Conservation (phyloP, 805 yeast genomes). For the Candida dajiaensis region DNA sequence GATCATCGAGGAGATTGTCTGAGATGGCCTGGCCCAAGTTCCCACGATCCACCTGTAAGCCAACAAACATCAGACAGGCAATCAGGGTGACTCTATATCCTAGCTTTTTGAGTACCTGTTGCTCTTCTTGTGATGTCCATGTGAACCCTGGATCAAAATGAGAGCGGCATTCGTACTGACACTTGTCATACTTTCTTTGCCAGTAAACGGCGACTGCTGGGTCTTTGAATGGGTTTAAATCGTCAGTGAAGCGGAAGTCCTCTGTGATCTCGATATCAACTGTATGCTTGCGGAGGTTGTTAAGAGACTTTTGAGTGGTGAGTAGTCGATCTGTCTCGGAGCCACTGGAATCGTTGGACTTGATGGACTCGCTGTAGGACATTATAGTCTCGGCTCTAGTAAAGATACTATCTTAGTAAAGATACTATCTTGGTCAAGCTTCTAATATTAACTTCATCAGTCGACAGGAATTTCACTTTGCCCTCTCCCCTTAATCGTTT, state of each 20-base stretch:
- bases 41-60: constrained; percentile 52
- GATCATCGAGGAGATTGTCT: constrained; percentile 47
- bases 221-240: constrained; percentile 26
- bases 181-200: constrained; percentile 34
- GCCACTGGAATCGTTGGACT: neutral
- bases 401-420: no score
- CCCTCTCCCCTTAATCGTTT: no score
- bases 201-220: constrained; percentile 39
- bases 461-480: no score
- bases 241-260: neutral
- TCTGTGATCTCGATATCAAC: neutral
- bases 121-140: constrained; percentile 50
- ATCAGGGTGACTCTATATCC: constrained; percentile 49
- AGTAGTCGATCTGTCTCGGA: neutral
- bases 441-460: no score
- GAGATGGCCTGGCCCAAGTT: constrained; percentile 53
- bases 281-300: neutral
- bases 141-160: constrained; percentile 50
- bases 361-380: neutral
- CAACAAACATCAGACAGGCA: constrained; percentile 52
- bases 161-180: constrained; percentile 47
- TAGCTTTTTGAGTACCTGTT: constrained; percentile 37
- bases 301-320: neutral
- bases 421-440: no score
- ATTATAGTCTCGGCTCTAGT: no score